These are phyloP conservation scores for Amanita rimosa DNA, from an alignment of 768 basidiomycete species.

Conservation along the genomic window DNA sequence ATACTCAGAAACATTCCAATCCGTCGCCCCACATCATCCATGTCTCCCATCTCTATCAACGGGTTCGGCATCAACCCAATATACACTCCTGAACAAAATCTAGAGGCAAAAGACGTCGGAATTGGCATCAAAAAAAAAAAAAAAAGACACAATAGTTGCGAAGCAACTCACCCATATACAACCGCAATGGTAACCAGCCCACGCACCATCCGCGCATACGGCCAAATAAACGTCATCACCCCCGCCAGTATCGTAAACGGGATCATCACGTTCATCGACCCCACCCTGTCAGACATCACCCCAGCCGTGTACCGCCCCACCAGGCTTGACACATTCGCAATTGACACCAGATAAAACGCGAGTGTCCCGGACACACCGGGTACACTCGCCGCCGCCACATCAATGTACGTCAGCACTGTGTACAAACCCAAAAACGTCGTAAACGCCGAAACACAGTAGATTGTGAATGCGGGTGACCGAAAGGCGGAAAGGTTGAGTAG, in stretches of 20 bases:
- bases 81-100: conserved; percentile 52
- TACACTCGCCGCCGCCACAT: conserved; percentile 12
- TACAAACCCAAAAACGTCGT: conserved; percentile 59
- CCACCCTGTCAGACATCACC: conserved; percentile 40
- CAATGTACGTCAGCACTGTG: conserved; percentile 55
- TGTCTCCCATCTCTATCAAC: conserved; percentile 47
- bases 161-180: conserved; percentile 46
- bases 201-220: conserved; percentile 40
- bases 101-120: conserved; percentile 14
- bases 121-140: no score
- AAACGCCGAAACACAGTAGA: conserved; percentile 48
- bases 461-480: conserved; percentile 37
- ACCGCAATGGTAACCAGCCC: conserved; percentile 46
- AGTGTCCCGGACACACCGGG: conserved; percentile 36
- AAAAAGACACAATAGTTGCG: no score
- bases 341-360: conserved; percentile 53
- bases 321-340: conserved; percentile 56
- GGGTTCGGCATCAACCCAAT: conserved; percentile 46
- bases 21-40: conserved; percentile 51
- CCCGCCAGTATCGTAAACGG: conserved; percentile 48
- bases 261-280: conserved; percentile 57
- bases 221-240: conserved; percentile 60
- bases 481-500: conserved; percentile 45
- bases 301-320: conserved; percentile 51
- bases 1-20: conserved; percentile 56